Evolutionary conservation across 176 grass and related monocot genomes (phyloP).

Genomic region (Carex scoparia): DNA sequence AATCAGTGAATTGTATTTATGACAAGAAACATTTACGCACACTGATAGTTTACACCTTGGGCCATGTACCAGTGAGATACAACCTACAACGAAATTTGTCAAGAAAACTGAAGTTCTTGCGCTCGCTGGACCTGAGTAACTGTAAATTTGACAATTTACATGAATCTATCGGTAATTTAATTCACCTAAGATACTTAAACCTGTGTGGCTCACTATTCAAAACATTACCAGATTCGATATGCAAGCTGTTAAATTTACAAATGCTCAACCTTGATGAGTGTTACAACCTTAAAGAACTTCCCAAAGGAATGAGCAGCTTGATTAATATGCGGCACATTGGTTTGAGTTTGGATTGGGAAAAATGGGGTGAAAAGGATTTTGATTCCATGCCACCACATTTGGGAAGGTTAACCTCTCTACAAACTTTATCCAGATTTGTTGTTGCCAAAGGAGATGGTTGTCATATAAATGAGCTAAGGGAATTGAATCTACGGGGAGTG

Average conservation of each 20-base stretch:
- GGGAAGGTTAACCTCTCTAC: conserved; percentile 28
- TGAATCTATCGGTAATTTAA: conserved; percentile 24
- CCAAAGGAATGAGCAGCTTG: conserved; percentile 4
- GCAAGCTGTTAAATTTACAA: conserved; percentile 25
- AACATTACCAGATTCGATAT: conserved; percentile 31
- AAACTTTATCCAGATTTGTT: conserved; percentile 28
- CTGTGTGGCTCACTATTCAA: conserved; percentile 11
- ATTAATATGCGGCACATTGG: conserved; percentile 25
- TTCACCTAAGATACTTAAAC: conserved; percentile 32
- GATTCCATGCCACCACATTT: conserved; percentile 25
- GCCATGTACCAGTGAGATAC: background rate
- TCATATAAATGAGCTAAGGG: background rate
- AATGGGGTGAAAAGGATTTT: background rate
- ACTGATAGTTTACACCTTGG: background rate
- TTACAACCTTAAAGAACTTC: conserved; percentile 11
- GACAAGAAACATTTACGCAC: conserved; percentile 15
- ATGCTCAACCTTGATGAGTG: conserved; percentile 25
- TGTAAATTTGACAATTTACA: conserved; percentile 15
- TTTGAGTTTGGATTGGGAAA: conserved; percentile 33
- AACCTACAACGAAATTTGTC: background rate
- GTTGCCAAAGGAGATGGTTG: background rate
- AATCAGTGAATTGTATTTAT: conserved; percentile 5
- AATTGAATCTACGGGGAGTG: conserved; percentile 17
- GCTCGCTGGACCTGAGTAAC: conserved; percentile 24
- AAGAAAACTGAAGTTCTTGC: conserved; percentile 10